Evolutionary conservation across 768 basidiomycete species (phyloP), one percentile per base, ranked within the genome.

Genomic region (Symmetrospora coprosmae): DNA sequence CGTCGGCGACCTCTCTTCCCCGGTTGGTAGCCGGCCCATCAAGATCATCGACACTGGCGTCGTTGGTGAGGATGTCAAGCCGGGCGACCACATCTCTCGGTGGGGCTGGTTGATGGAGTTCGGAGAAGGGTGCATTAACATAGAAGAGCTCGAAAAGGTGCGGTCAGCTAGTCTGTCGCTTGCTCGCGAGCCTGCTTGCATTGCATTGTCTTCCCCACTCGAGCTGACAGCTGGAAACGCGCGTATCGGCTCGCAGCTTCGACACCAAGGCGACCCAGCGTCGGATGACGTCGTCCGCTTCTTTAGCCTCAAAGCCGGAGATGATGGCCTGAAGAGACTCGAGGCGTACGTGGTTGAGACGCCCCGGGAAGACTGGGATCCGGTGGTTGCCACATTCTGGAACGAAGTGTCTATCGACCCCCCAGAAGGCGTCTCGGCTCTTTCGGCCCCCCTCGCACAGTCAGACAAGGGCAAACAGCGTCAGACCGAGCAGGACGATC

Each of bases 211-310:
- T n/a, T n/a, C n/a, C n/a, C n/a, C n/a, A n/a, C n/a, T n/a, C n/a
- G n/a, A n/a, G n/a, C n/a, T n/a, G n/a, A n/a, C n/a, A n/a, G n/a
- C n/a, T n/a, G n/a, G n/a, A n/a, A n/a, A n/a, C n/a, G n/a, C n/a
- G n/a, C n/a, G n/a, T n/a, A n/a, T n/a, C n/a, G n/a, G n/a, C 11
- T n/a, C 17, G 5, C 41, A 65, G 11, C 59, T 66, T 1, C 63
- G 72, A 19, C 56, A 62, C n/a, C 28, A 56, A 28, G 65, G 66
- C 6, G 72, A 73, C 53, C 30, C 34, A 0, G 35, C 68, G 3
- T 67, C 66, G 14, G 72, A 73, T 46, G 51, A 23, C 7, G 67
- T 70, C 0, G 69, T 71, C 11, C 49, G 64, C 11, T 35, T 43
- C 7, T 63, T 73, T 2, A 64, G 61, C 0, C 60, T 72, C n/a